Evolutionary conservation across 768 basidiomycete genomes (phyloP), one percentile per base, ranked within the genome.

Genomic region (Russula ochroleuca): DNA sequence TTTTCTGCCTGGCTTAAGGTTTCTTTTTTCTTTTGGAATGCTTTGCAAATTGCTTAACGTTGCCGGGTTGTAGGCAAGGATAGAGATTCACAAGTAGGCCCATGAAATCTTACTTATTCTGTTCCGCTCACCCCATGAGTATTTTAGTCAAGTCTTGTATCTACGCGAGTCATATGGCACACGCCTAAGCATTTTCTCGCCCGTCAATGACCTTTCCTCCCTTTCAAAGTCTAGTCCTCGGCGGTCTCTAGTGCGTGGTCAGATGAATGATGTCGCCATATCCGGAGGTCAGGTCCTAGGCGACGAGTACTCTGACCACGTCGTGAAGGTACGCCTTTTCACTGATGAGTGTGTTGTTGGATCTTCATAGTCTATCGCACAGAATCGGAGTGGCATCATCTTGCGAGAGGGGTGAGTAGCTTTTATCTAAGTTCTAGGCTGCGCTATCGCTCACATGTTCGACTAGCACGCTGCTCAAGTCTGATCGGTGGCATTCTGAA

Each of bases 241-340:
- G 43, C 79, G 82, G 23, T 79, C 84, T 1, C 74, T 87, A 53
- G 75, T 86, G 35, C 78, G 85, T 45, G 88, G 86, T n/a, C 83
- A 82, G 72, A 85, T 84, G 73, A 87, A 90, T 66, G 86, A 88
- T 69, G 82, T 86, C 13, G 86, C 83, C 38, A 89, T 87, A 62
- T 76, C 83, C 23, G 93, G 93, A 11, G 93, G 92, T 0, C 90
- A 88, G 71, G 84, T 97, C 49, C 78, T 95, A 1, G 96, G 94
- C 5, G 95, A 98, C 71, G 97, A 99, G 73, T 98, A 93, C 78
- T 93, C 92, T 3, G 90, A 92, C 47, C 92, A 95, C 72, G 93
- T 98, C 50, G 85, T 99, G 37, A 89, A 89, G 80, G 92, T 90
- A 62, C 33, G 79, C 33, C n/a, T 8, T 45, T 51, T 57, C 19